These are phyloP conservation scores for Vigna unguiculata DNA, from an alignment of 306 rosid genomes.

Conservation along the genomic window DNA sequence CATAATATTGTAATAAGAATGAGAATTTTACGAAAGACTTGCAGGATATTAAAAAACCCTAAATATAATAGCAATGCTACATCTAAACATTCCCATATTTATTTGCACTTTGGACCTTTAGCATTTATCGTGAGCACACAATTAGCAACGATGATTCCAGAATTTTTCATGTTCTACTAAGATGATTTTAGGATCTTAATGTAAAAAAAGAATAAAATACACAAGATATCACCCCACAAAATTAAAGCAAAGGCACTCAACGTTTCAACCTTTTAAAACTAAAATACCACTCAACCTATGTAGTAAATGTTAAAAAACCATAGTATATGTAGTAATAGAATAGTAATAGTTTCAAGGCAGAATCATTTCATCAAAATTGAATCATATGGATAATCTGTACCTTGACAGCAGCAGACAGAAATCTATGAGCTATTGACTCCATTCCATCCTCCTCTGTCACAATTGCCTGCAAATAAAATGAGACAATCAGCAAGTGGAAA, in stretches of 20 bases:
- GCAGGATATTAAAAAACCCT: slow-evolving; percentile 22
- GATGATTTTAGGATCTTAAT: neutral
- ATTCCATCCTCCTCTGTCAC: slow-evolving; percentile 97
- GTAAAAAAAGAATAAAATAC: neutral
- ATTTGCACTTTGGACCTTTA: neutral
- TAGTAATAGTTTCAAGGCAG: slow-evolving; percentile 14
- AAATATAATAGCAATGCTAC: slow-evolving; percentile 14
- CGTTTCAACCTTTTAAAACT: neutral
- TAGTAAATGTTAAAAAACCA: neutral
- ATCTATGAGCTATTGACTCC: slow-evolving; percentile 99
- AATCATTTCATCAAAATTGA: slow-evolving; percentile 29
- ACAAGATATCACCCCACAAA: neutral
- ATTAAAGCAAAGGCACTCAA: neutral
- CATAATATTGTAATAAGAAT: slow-evolving; percentile 14
- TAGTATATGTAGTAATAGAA: neutral
- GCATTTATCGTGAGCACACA: slow-evolving; percentile 4
- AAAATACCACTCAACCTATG: slow-evolving; percentile 6
- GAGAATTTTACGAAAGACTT: slow-evolving; percentile 11
- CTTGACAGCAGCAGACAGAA: slow-evolving; percentile 97
- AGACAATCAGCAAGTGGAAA: slow-evolving; percentile 41
- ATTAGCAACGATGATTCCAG: neutral
- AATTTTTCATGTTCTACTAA: neutral
- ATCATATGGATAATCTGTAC: slow-evolving; percentile 50
- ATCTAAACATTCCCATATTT: neutral
- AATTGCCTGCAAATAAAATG: slow-evolving; percentile 70